Conservation (phyloP, 331 rosid genomes). For the Acacia pycnantha region DNA sequence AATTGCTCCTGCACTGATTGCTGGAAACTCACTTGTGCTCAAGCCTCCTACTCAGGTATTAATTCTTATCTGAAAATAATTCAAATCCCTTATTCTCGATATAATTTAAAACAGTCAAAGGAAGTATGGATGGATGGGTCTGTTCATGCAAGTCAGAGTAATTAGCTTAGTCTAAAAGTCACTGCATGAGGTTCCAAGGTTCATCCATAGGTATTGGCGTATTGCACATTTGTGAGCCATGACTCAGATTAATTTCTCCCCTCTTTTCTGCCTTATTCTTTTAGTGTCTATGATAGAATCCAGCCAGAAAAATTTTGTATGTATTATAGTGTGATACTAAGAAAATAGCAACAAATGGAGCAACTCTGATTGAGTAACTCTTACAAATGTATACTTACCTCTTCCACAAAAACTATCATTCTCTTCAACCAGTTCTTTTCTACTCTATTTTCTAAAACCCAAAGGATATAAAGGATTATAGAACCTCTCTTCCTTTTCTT, state of each 20-base stretch:
- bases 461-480: no score
- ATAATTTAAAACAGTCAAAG: not conserved
- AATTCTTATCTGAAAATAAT: constrained; percentile 1
- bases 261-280: not conserved
- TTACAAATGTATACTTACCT: no score
- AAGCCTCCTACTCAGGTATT: constrained; percentile 83
- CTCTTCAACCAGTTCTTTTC: no score
- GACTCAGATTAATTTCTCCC: not conserved
- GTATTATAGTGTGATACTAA: not conserved
- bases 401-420: no score
- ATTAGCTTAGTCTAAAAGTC: not conserved
- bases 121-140: not conserved
- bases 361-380: not conserved
- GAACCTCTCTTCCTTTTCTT: not conserved
- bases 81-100: not conserved
- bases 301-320: not conserved
- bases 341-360: not conserved
- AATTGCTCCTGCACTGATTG: constrained; percentile 92
- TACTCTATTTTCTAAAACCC: no score
- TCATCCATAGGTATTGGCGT: not conserved
- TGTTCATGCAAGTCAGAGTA: not conserved
- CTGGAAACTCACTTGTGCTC: constrained; percentile 96
- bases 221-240: not conserved
- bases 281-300: not conserved
- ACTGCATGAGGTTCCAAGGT: not conserved